These are phyloP conservation scores for Sphenostylis stenocarpa DNA, from an alignment of 306 rosid genomes.

Conservation along the genomic window DNA sequence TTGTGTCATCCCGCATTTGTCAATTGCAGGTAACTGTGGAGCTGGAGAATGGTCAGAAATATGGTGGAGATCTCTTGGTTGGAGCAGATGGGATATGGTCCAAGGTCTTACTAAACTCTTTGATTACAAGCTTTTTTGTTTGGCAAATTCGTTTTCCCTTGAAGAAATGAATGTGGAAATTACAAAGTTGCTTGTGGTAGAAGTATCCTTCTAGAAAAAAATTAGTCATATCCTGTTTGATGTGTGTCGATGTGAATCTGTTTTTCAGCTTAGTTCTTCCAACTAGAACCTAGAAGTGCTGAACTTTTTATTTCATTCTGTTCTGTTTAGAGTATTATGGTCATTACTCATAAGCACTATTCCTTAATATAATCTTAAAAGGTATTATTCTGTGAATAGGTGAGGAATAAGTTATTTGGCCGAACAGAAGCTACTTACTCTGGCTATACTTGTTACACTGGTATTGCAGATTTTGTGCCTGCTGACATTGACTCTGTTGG, in stretches of 20 bases:
- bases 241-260: not conserved
- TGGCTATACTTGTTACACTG: constrained; percentile 95
- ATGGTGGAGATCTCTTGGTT: constrained; percentile 88
- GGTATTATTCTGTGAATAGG: constrained; percentile 51
- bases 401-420: constrained; percentile 79
- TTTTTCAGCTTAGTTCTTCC: constrained; percentile 1
- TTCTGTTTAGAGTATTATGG: not conserved
- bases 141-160: not conserved
- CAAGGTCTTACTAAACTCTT: constrained; percentile 55
- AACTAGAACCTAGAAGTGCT: not conserved
- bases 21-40: constrained; percentile 69
- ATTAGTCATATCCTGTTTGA: not conserved
- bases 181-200: not conserved
- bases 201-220: not conserved
- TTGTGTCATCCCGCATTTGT: constrained; percentile 25
- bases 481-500: constrained; percentile 93
- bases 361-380: not conserved
- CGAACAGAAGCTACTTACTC: constrained; percentile 68
- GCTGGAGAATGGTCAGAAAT: constrained; percentile 76
- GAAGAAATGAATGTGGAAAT: not conserved
- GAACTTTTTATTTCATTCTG: not conserved
- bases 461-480: constrained; percentile 91
- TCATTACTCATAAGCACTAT: not conserved
- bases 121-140: not conserved
- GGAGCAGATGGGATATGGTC: constrained; percentile 99